Base-by-base conservation (phyloP, 805 yeast species). In the Candida krabiensis region DNA sequence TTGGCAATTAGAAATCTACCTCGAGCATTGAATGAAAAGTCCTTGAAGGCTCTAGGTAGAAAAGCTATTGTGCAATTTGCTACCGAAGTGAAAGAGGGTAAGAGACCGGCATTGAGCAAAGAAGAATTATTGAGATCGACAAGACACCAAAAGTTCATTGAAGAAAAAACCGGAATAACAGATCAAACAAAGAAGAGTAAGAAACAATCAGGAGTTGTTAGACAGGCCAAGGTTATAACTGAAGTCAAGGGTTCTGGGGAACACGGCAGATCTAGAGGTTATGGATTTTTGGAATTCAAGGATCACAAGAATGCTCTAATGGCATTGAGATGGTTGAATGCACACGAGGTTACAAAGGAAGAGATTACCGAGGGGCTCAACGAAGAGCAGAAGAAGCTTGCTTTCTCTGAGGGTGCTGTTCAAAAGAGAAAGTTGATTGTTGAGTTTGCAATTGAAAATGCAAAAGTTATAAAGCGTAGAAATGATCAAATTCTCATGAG, bases 281-380 rank as follows among this genome's bases (percentile, higher is more conserved):
- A 91, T 56, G 99, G 99, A 47, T 91, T 93, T 72, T 64, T 93
- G 30, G 98, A 93, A 65, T 89, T 74, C 63, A 80, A 89, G 64
- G 96, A 90, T 63, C 99, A 93, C 63, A 85, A 84, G 63, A 61
- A 83, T 46, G 98, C 99, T 1, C 73, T 93, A 49, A 90, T 89
- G 97, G 97, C 95, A 2, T 75, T 93, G 40, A 80, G 99, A 70
- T 93, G 96, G 96, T 73, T 93, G 61, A 93, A 93, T 61, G 96
- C 96, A 6, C 96, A 91, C 58, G 83, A 78, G 55, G 96, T 93
- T 5, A 67, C 86, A 0, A 63, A 62, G 23, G 78, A 73, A 8
- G 97, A 90, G 61, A 75, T 88, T 28, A 42, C 73, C 15, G 86
- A 75, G 47, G 90, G 91, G n/a, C 59, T 84, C 41, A 66, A 69